Evolutionary conservation across 1,284 basidiomycete genomes (phyloP), one percentile per base, ranked within the genome.

Genomic region (Phylloboletellus chloephorus): DNA sequence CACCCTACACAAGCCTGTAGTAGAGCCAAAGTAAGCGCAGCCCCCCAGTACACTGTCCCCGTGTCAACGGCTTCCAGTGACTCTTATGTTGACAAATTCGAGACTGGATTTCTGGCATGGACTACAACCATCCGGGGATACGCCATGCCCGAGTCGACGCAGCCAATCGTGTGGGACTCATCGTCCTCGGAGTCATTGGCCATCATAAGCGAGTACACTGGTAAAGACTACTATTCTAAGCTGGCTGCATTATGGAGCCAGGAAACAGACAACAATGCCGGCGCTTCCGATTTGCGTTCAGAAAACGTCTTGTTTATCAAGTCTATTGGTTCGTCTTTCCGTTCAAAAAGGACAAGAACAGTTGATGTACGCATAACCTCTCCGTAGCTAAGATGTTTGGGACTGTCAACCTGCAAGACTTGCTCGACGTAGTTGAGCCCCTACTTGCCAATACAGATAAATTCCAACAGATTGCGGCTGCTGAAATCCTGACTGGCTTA

Each of bases 381-480:
- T 26, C 30, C 37, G 39, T 50, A 86, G 84, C 72, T 32, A 86
- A 88, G 60, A 74, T 78, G 59, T 82, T 78, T 43, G 79, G 79
- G 39, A 68, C 72, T 44, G 67, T 70, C 22, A 64, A 71, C 5
- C 59, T 89, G 19, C 68, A 76, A 28, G 61, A 65, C 15, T 62
- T 88, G 10, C 63, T 87, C 34, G 59, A 66, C 11, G 61, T 68
- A 10, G 65, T 82, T 23, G 83, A 89, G 33, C 69, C 76, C 7
- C 58, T 87, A 30, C 63, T 88, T 34, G 69, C 68, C 23, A 84
- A 84, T 45, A 56, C 74, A 26, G 89, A 97, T 59, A 87, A 91
- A 43, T 95, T 91, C 69, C 89, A 91, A 65, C 93, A 95, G 58
- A 78, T 94, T 22, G 91, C 91, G 16, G 85, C 86, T 6, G 89